Conservation (phyloP, 2,329 filamentous ascomycete species). For the Pseudopithomyces chartarum region DNA sequence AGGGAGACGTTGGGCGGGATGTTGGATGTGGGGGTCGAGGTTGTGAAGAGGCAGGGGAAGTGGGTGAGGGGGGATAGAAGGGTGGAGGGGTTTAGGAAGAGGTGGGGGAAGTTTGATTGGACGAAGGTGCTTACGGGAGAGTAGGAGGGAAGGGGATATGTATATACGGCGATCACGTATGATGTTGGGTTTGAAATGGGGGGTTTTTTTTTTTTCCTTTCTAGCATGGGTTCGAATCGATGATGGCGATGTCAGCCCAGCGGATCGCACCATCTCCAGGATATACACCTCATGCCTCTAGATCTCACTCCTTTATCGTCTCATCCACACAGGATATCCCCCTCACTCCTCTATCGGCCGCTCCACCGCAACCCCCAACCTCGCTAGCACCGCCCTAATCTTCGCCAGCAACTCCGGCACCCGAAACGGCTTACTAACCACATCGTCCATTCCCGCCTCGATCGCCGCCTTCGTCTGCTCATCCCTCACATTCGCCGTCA, state of each 20-base stretch:
- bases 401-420: slow-evolving; percentile 38
- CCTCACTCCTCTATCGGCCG: not conserved
- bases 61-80: slow-evolving; percentile 75
- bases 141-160: not conserved
- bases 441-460: slow-evolving; percentile 42
- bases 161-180: not conserved
- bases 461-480: slow-evolving; percentile 40
- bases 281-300: not conserved
- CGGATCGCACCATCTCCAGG: no score
- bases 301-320: not conserved
- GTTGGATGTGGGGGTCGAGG: slow-evolving; percentile 78
- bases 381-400: slow-evolving; percentile 26
- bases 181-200: no score
- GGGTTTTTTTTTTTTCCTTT: no score
- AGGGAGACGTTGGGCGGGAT: slow-evolving; percentile 92
- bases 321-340: no score
- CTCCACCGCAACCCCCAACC: slow-evolving; percentile 8
- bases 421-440: slow-evolving; percentile 42
- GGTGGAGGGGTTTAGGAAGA: slow-evolving; percentile 77
- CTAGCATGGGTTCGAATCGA: no score
- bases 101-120: slow-evolving; percentile 95
- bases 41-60: slow-evolving; percentile 87
- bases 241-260: no score
- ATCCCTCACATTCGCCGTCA: slow-evolving; percentile 43
- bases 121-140: slow-evolving; percentile 65